Conservation (phyloP, 73 alveolate species). For the Paramecium caudatum region DNA sequence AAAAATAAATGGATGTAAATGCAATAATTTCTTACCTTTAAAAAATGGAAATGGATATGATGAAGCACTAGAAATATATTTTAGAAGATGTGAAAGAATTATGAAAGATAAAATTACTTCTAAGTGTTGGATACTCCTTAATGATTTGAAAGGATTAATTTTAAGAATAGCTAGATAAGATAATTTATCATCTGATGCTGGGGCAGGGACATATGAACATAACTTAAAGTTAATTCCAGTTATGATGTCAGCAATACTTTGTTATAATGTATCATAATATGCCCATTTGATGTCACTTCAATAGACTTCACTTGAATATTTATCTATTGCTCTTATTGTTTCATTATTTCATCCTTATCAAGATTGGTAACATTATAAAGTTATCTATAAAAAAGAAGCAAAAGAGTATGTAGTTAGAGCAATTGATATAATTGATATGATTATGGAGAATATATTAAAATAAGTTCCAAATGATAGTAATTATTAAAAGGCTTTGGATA, state of each 20-base stretch:
- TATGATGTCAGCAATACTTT: background rate
- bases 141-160: constrained; percentile 67
- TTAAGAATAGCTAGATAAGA: constrained; percentile 47
- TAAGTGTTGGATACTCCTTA: constrained; percentile 39
- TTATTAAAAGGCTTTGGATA: background rate
- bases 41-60: constrained; percentile 16
- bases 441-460: background rate
- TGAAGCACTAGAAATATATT: background rate
- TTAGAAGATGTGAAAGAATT: constrained; percentile 34
- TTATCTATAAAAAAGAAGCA: background rate
- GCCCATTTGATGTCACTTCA: constrained; percentile 5
- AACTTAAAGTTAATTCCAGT: constrained; percentile 17
- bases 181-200: constrained; percentile 54
- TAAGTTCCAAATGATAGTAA: background rate
- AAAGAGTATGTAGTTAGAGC: background rate
- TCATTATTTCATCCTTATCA: constrained; percentile 23
- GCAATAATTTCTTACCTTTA: constrained; percentile 46
- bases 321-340: constrained; percentile 8
- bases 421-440: background rate
- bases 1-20: constrained; percentile 19
- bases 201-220: constrained; percentile 41
- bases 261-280: constrained; percentile 1
- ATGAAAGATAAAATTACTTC: background rate
- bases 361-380: constrained; percentile 17
- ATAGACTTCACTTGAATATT: background rate